These are phyloP conservation scores for Cutaneotrichosporon dermatis DNA, from an alignment of 1,284 basidiomycete genomes.

Conservation along the genomic window DNA sequence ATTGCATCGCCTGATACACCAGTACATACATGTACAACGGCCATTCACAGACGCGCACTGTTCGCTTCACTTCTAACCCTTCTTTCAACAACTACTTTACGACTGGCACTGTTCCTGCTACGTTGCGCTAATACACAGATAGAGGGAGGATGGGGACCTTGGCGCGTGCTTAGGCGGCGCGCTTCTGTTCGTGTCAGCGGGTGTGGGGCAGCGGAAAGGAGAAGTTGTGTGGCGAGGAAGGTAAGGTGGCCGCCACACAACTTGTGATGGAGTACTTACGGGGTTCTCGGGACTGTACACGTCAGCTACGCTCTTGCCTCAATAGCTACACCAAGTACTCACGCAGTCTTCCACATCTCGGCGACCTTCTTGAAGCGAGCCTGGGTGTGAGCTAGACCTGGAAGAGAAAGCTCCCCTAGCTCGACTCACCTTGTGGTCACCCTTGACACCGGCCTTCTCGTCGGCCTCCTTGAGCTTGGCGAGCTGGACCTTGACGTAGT, in stretches of 20 bases:
- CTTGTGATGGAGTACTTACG: conserved; percentile 24
- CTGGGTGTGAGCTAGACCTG: conserved; percentile 18
- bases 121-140: too few relatives aligned
- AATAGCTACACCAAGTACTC: conserved; percentile 16
- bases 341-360: conserved; percentile 41
- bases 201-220: background rate
- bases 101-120: background rate
- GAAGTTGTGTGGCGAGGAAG: background rate
- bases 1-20: background rate
- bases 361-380: conserved; percentile 47
- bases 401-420: too few relatives aligned
- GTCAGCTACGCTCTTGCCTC: background rate
- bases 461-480: conserved; percentile 47
- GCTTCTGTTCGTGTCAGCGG: background rate
- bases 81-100: background rate
- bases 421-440: conserved; percentile 41
- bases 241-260: too few relatives aligned
- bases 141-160: too few relatives aligned
- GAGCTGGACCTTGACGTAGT: conserved; percentile 49
- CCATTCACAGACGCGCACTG: background rate
- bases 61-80: background rate
- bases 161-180: background rate
- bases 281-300: conserved; percentile 43
- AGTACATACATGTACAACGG: background rate
- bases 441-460: conserved; percentile 43